These are phyloP conservation scores for Phoma sp. DNA, from an alignment of 2,329 filamentous ascomycete genomes.

Conservation along the genomic window DNA sequence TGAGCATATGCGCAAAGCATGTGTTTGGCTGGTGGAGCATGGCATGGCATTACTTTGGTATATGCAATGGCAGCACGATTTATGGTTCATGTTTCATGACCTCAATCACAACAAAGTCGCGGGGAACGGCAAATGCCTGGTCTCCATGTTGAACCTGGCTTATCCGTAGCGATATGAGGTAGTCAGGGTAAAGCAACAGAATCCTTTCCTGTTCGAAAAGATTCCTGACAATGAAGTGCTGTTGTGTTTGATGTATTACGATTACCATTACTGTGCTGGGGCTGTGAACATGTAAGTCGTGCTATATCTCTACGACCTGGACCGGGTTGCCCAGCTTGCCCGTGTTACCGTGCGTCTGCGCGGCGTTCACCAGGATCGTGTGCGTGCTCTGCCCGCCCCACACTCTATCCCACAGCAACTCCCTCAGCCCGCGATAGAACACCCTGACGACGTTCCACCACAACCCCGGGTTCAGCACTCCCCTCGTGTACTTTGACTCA, in stretches of 20 bases:
- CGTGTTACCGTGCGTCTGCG: conserved; percentile 58
- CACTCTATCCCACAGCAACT: conserved; percentile 65
- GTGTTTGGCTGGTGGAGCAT: conserved; percentile 46
- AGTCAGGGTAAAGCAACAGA: conserved; percentile 48
- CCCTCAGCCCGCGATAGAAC: conserved; percentile 59
- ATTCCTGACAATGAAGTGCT: conserved; percentile 42
- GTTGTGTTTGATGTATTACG: conserved; percentile 40
- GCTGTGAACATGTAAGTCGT: conserved; percentile 36
- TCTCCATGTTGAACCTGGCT: conserved; percentile 50
- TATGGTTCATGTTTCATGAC: conserved; percentile 42
- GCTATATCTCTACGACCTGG: conserved; percentile 49
- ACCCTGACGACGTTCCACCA: conserved; percentile 62
- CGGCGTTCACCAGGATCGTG: conserved; percentile 67
- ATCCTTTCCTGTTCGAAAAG: conserved; percentile 46
- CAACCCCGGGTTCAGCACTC: conserved; percentile 46
- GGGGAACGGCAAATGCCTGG: conserved; percentile 49
- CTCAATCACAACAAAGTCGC: conserved; percentile 46
- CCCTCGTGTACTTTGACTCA: conserved; percentile 46
- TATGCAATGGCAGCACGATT: conserved; percentile 36
- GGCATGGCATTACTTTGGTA: conserved; percentile 39
- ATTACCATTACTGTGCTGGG: conserved; percentile 23
- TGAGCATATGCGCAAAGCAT: conserved; percentile 64
- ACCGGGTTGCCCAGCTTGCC: conserved; percentile 56
- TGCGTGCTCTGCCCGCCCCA: conserved; percentile 62
- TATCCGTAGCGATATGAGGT: conserved; percentile 31